These are phyloP conservation scores for Papilionanthe hybrid DNA, from an alignment of 116 monocot genomes.

Conservation along the genomic window DNA sequence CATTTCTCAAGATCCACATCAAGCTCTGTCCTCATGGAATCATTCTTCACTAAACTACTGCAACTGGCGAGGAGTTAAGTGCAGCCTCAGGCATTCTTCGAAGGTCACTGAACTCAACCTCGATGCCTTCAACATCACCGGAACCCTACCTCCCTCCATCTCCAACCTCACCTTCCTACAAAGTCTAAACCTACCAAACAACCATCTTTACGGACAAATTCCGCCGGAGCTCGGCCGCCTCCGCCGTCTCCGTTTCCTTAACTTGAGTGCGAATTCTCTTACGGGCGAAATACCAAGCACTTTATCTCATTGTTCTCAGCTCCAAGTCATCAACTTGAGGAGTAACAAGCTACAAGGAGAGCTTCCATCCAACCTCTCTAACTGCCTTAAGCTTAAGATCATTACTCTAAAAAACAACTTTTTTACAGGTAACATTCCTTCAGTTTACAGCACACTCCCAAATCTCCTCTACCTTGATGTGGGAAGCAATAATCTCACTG, in stretches of 20 bases:
- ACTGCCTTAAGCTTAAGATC: slow-evolving; percentile 2
- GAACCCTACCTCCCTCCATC: slow-evolving; percentile 20
- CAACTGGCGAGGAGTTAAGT: slow-evolving; percentile 19
- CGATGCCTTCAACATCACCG: slow-evolving; percentile 3
- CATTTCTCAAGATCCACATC: slow-evolving; percentile 12
- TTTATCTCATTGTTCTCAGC: slow-evolving; percentile 8
- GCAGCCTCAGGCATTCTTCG: not conserved
- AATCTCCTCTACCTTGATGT: not conserved
- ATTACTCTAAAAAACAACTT: slow-evolving; percentile 10
- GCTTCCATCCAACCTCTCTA: slow-evolving; percentile 13
- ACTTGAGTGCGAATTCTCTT: slow-evolving; percentile 25
- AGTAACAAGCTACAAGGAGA: slow-evolving; percentile 13
- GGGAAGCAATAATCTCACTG: not conserved
- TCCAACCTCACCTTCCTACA: slow-evolving; percentile 28
- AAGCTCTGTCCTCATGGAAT: slow-evolving; percentile 19
- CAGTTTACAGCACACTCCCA: slow-evolving; percentile 7
- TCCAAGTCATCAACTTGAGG: slow-evolving; percentile 1
- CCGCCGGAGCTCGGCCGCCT: slow-evolving; percentile 21
- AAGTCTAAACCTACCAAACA: slow-evolving; percentile 15
- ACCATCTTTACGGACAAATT: slow-evolving; percentile 22
- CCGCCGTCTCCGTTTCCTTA: slow-evolving; percentile 13
- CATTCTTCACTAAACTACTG: slow-evolving; percentile 15
- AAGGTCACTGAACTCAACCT: slow-evolving; percentile 16
- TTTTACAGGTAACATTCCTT: slow-evolving; percentile 10
- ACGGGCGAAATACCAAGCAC: slow-evolving; percentile 13